Percentiles rank a stretch among this genome's conserved stretches.
phyloP scores from a whole-genome alignment of 768 basidiomycete genomes.

The Gyrodon lividus region DNA sequence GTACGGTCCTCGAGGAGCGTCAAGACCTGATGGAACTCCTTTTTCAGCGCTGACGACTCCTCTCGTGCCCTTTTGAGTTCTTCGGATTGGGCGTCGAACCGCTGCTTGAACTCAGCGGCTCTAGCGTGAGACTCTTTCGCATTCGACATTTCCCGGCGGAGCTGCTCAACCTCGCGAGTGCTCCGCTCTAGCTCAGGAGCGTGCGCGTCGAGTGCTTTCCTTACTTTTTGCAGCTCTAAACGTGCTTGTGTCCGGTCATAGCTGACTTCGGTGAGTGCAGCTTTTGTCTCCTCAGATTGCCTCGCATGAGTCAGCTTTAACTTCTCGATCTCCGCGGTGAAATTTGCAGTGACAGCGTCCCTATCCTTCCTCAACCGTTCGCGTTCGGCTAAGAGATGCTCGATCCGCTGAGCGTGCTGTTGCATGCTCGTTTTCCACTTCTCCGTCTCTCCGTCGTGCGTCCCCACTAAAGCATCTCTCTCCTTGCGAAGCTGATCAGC shows the following conservation, averaged over 20 bases:
- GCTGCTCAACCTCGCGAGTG: conserved; percentile 15
- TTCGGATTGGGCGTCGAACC: conserved; percentile 17
- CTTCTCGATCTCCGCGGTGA: conserved; percentile 23
- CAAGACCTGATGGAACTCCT: conserved; percentile 26
- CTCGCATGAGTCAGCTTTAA: conserved; percentile 14
- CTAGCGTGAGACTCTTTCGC: conserved; percentile 12
- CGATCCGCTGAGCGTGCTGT: conserved; percentile 19
- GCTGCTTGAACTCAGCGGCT: conserved; percentile 15
- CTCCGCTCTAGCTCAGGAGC: conserved; percentile 19
- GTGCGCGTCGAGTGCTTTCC: conserved; percentile 19
- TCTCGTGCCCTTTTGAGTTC: conserved; percentile 23
- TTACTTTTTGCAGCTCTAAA: conserved; percentile 20
- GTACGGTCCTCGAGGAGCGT: conserved; percentile 41
- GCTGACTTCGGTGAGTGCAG: conserved; percentile 27
- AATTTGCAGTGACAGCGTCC: conserved; percentile 14
- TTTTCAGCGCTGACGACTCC: conserved; percentile 28
- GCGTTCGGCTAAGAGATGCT: conserved; percentile 20
- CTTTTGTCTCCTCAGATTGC: conserved; percentile 15
- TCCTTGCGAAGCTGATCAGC: conserved; percentile 10
- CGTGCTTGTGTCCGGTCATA: conserved; percentile 18
- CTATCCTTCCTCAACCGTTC: conserved; percentile 26
- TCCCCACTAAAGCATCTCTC: conserved; percentile 8
- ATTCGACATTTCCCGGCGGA: conserved; percentile 15
- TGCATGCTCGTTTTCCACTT: conserved; percentile 16
- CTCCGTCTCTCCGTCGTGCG: conserved; percentile 15